Conservation (phyloP, 352 stramenopile genomes). For the Globisporangium parvum region DNA sequence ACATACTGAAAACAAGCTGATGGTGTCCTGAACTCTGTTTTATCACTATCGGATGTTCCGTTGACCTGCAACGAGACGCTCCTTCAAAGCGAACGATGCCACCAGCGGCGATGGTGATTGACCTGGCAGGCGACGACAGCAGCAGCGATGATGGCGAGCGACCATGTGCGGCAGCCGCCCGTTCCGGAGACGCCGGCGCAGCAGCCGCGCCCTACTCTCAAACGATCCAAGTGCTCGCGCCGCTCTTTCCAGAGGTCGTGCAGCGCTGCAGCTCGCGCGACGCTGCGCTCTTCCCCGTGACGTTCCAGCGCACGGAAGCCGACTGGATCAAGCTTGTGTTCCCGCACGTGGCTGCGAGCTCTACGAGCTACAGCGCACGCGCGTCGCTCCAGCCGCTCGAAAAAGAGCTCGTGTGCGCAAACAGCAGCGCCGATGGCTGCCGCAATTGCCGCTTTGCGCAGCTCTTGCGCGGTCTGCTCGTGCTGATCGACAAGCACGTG, state of each 20-base stretch:
- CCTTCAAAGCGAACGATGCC: background rate
- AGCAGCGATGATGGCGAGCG: slow-evolving; percentile 6
- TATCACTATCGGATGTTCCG: too few species aligned
- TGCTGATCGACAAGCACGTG: slow-evolving; percentile 32
- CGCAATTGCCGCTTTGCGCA: slow-evolving; percentile 38
- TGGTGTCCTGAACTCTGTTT: too few species aligned
- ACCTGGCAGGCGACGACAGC: slow-evolving; percentile 5
- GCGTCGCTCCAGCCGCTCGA: slow-evolving; percentile 13
- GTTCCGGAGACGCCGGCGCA: too few species aligned
- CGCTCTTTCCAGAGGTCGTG: slow-evolving; percentile 8
- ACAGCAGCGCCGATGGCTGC: slow-evolving; percentile 24
- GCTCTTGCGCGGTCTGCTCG: slow-evolving; percentile 37
- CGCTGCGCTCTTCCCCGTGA: slow-evolving; percentile 15
- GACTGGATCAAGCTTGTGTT: slow-evolving; percentile 35
- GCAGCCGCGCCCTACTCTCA: background rate
- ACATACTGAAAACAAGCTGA: too few species aligned
- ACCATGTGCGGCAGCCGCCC: background rate
- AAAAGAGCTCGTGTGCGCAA: slow-evolving; percentile 44
- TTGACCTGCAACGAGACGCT: too few species aligned
- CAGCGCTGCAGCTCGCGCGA: background rate
- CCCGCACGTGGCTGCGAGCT: slow-evolving; percentile 2
- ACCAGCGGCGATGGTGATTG: slow-evolving; percentile 2
- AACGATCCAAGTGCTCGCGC: slow-evolving; percentile 11
- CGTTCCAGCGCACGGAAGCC: slow-evolving; percentile 21
- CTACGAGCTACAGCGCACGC: background rate